phyloP scores from a whole-genome alignment of 2,329 filamentous ascomycete genomes.

The Aspergillus phoenicis region DNA sequence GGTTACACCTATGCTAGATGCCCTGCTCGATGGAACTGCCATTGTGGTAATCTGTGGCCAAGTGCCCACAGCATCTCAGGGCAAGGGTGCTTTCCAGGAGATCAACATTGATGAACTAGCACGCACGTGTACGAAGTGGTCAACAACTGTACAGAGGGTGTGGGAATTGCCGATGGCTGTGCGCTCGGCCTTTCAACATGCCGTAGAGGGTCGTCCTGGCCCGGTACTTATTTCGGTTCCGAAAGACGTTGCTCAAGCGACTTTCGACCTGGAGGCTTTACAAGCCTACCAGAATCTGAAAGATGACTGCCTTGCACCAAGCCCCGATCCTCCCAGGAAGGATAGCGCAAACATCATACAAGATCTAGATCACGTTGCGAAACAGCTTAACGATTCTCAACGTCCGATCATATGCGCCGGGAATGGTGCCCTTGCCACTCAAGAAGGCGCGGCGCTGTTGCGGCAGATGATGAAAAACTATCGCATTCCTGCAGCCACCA shows the following conservation, averaged over 20 bases:
- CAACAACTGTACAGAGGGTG: constrained; percentile 90
- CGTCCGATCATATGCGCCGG: constrained; percentile 91
- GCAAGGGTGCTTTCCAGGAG: constrained; percentile 92
- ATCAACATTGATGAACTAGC: constrained; percentile 89
- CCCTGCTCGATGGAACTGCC: constrained; percentile 86
- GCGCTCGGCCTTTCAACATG: constrained; percentile 95
- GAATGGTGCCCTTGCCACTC: constrained; percentile 75
- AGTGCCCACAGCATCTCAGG: constrained; percentile 82
- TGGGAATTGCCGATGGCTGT: constrained; percentile 85
- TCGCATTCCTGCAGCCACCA: constrained; percentile 88
- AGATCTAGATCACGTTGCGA: constrained; percentile 76
- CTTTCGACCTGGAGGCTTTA: constrained; percentile 67
- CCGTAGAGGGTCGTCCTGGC: constrained; percentile 84
- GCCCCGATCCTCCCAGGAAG: constrained; percentile 62
- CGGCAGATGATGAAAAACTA: constrained; percentile 80
- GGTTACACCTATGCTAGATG: constrained; percentile 90
- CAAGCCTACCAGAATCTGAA: too few species aligned
- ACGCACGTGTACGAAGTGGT: constrained; percentile 94
- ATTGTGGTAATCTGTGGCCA: constrained; percentile 92
- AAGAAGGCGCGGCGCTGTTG: constrained; percentile 73
- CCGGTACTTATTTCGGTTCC: constrained; percentile 91
- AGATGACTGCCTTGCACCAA: constrained; percentile 52
- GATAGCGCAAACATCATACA: constrained; percentile 61
- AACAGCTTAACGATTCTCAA: constrained; percentile 81
- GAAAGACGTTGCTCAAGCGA: constrained; percentile 83